Percentiles rank a stretch among this genome's conserved stretches.
phyloP scores from a whole-genome alignment of 306 rosid genomes.

The Begonia fuchsioides region DNA sequence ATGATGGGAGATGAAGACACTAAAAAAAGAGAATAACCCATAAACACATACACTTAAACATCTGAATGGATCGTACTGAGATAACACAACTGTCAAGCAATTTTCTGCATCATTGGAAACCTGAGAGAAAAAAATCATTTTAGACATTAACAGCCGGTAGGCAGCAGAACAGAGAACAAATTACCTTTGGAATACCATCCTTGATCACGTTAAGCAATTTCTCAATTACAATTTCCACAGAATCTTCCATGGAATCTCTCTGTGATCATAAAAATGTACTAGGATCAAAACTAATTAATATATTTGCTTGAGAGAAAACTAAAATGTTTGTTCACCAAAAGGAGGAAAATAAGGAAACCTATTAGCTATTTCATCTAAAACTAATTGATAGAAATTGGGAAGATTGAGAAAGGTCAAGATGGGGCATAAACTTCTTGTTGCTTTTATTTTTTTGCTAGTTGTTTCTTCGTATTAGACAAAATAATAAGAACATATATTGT shows the following conservation, averaged over 20 bases:
- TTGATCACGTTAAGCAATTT: slow-evolving; percentile 82
- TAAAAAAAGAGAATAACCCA: slow-evolving; percentile 3
- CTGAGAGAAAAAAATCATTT: slow-evolving; percentile 26
- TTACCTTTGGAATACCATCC: slow-evolving; percentile 69
- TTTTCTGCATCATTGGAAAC: slow-evolving; percentile 87
- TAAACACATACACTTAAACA: slow-evolving; percentile 68
- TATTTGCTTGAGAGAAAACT: too few relatives aligned
- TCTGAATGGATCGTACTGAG: slow-evolving; percentile 89
- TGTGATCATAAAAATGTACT: slow-evolving; percentile 19
- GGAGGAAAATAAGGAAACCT: slow-evolving; percentile 2
- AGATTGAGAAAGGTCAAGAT: too few relatives aligned
- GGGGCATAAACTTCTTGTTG: too few relatives aligned
- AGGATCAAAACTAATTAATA: too few relatives aligned
- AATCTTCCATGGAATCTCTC: slow-evolving; percentile 89
- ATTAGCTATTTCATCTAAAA: background rate
- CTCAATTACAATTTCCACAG: slow-evolving; percentile 86
- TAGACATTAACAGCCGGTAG: background rate
- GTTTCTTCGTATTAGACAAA: too few relatives aligned
- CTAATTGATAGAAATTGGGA: too few relatives aligned
- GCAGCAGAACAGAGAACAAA: slow-evolving; percentile 1
- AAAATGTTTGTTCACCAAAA: too few relatives aligned
- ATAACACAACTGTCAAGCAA: slow-evolving; percentile 67
- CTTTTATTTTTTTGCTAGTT: too few relatives aligned
- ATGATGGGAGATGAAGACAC: background rate
- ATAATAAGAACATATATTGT: too few relatives aligned